Evolutionary conservation across 78 protist species (phyloP), one percentile per base, ranked within the genome.

Genomic region (Emiliania huxleyi): DNA sequence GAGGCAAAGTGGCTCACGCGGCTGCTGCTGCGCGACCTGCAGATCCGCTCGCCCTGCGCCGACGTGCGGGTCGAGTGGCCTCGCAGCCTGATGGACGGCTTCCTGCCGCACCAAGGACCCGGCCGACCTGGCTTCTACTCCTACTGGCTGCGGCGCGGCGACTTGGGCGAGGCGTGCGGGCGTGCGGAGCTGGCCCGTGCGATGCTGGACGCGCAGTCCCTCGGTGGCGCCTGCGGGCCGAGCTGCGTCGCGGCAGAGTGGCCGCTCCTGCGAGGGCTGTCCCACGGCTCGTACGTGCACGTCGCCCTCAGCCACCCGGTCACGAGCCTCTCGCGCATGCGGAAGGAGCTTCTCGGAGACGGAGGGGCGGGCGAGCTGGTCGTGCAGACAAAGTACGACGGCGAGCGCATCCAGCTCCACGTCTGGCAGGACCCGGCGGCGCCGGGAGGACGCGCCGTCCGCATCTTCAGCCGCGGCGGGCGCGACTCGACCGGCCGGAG

Each of bases 321-420:
- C 23, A 21, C 37, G 11, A 21, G 33, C 37, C n/a, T 62, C 11
- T 21, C n/a, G 11, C 11, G 29, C 29, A 4, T 62, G 75, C 75
- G n/a, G 5, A 21, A 8, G 75, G 75, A 8, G 75, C 11, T 62
- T 3, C n/a, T n/a, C n/a, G n/a, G n/a, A n/a, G n/a, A n/a, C n/a
- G n/a, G n/a, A n/a, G n/a, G n/a, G n/a, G 75, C n/a, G n/a, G 37
- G 2, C 23, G 11, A 21, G 75, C 75, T 62, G 11, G 37, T 62
- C 29, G 37, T 62, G 75, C 75, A 62, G 75, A 8, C 11, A 19
- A 62, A 62, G 75, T 15, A 62, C 75, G 75, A 62, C 75, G 75
- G 75, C 75, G 75, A 62, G 75, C 75, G 75, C 75, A 62, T 62
- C 75, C 75, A 62, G 75, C 23, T 62, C 37, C 75, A 62, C 75